Percentiles rank a stretch among this genome's conserved stretches.
Conservation (phyloP, 2,329 filamentous ascomycete species). For the Fusarium equiseti region DNA sequence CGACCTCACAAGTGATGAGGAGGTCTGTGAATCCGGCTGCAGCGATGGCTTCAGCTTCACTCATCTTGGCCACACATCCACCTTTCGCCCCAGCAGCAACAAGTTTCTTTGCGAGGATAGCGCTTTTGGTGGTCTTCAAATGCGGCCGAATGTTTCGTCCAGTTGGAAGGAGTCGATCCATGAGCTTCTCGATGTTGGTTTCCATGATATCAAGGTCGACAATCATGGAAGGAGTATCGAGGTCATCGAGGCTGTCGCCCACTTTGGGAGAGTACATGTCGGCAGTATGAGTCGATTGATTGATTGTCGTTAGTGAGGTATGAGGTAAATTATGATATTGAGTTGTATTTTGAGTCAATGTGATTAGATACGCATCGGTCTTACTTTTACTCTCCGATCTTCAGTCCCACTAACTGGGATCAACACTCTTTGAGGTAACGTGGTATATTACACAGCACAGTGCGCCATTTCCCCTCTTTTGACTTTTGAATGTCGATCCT, state of each 20-base stretch:
- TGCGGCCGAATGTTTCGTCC: constrained; percentile 50
- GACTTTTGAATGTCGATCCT: constrained; percentile 1
- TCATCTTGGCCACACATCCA: constrained; percentile 34
- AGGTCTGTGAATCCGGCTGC: constrained; percentile 34
- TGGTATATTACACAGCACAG: constrained; percentile 12
- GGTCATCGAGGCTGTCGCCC: constrained; percentile 38
- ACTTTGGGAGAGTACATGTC: constrained; percentile 21
- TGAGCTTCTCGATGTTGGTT: constrained; percentile 61
- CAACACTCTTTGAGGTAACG: constrained; percentile 3
- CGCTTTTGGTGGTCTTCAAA: constrained; percentile 38
- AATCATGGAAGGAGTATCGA: constrained; percentile 69
- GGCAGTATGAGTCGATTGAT: neutral
- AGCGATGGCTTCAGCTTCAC: constrained; percentile 35
- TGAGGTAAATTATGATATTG: neutral
- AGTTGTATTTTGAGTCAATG: neutral
- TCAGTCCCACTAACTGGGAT: neutral
- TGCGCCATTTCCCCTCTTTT: constrained; percentile 4
- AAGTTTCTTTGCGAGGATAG: constrained; percentile 21
- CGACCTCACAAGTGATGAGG: constrained; percentile 40
- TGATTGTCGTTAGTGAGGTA: neutral
- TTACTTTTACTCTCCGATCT: constrained; percentile 5
- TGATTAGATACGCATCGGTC: neutral
- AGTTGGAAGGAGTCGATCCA: constrained; percentile 57
- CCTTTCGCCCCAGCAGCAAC: constrained; percentile 34
- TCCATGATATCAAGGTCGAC: constrained; percentile 66